Evolutionary conservation across 2,329 filamentous ascomycete species (phyloP), one percentile per base, ranked within the genome.

Genomic region (Aspergillus hortae): DNA sequence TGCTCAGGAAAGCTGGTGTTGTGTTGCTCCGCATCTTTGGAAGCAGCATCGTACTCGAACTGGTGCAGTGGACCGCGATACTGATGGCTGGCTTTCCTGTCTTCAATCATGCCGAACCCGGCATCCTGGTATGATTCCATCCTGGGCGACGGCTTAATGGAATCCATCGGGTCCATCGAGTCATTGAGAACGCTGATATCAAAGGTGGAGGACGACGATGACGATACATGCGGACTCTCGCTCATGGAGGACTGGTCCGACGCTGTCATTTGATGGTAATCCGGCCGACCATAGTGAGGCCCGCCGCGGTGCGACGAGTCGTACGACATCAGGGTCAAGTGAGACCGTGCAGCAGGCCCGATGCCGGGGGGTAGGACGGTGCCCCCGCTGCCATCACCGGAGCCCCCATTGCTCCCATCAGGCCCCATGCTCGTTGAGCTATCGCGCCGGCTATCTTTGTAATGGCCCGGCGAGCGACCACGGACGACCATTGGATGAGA

Each of bases 401-500:
- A 59, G 49, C 56, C 62, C 32, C 84, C 80, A 58, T 83, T 78
- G 40, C 79, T 80, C 19, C 85, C 82, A 35, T 84, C 82, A 0
- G 85, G 84, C 12, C 88, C 87, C 51, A 88, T 86, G 62, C 87
- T 89, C 61, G 85, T 83, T 2, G 85, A 80, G 67, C 85, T 89
- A 48, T 84, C 80, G 49, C 86, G 80, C 56, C 86, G 77, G 58
- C 87, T 85, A 42, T 86, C 83, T 63, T 88, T 86, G 70, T 91
- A 91, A 63, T 91, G 90, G 1, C 89, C 89, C 0, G 89, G 89
- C 6, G 88, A 92, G 23, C 89, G 83, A 5, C 90, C 90, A 19
- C 90, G 86, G n/a, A 94, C 89, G 60, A 95, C 90, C 80, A 94
- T 89, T 66, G 87, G 88, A 53, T 87, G 84, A 5, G 89, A 92